Evolutionary conservation across 2,329 filamentous ascomycete species (phyloP).

Genomic region (Cladobotryum mycophilum): DNA sequence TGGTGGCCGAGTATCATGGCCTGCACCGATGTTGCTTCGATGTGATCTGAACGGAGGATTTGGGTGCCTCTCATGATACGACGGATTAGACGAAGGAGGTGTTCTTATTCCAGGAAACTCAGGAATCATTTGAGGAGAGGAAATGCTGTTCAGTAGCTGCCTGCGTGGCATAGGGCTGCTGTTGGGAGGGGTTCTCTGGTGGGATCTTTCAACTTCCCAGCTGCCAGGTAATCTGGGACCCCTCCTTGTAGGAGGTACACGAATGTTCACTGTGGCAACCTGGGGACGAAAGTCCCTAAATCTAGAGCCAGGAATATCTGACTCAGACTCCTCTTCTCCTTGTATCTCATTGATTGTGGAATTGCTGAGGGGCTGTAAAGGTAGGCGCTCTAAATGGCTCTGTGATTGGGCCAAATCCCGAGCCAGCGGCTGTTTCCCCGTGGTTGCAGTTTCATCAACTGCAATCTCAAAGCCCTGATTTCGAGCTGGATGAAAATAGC

Average conservation of each 20-base stretch:
- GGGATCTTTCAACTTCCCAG: too few relatives aligned
- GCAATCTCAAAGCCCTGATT: constrained; percentile 27
- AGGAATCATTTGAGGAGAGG: background rate
- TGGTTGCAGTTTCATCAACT: constrained; percentile 29
- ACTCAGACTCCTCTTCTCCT: constrained; percentile 11
- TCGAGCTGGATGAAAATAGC: constrained; percentile 23
- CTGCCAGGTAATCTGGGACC: background rate
- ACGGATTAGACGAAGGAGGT: constrained; percentile 21
- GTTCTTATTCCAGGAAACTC: constrained; percentile 15
- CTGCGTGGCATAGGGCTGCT: background rate
- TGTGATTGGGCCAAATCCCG: background rate
- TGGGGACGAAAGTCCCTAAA: background rate
- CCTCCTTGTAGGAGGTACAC: background rate
- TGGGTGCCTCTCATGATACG: constrained; percentile 6
- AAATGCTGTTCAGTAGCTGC: background rate
- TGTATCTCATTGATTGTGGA: constrained; percentile 16
- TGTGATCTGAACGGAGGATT: background rate
- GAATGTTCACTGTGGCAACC: background rate
- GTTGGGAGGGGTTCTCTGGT: background rate
- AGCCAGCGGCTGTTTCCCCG: background rate
- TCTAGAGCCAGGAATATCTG: constrained; percentile 6
- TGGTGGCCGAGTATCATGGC: background rate
- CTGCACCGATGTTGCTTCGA: background rate
- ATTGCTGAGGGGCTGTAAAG: constrained; percentile 14
- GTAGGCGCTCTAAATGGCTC: constrained; percentile 4